A percentile compares a stretch with the other conserved stretches of the same genome.
Evolutionary conservation across 805 yeast genomes (phyloP).

Genomic region (Saturnispora mendoncae): DNA sequence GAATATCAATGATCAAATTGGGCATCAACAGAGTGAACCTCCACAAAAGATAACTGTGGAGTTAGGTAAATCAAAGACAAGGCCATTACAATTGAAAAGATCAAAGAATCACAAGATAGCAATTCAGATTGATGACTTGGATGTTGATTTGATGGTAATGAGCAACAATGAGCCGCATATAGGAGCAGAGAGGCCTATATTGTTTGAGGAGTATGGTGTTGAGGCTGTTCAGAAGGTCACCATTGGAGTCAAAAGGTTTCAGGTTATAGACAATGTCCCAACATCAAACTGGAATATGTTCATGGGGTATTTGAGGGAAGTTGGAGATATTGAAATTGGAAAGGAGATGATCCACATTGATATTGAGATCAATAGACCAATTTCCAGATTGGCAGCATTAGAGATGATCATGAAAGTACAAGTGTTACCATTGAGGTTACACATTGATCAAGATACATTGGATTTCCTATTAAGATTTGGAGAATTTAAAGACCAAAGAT

Average conservation of each 20-base stretch:
- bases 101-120: slow-evolving; percentile 53
- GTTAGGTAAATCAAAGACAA: slow-evolving; percentile 25
- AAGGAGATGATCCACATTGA: slow-evolving; percentile 50
- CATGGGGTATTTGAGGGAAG: slow-evolving; percentile 56
- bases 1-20: slow-evolving; percentile 10
- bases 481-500: slow-evolving; percentile 67
- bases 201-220: slow-evolving; percentile 25
- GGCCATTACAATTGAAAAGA: slow-evolving; percentile 52
- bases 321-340: slow-evolving; percentile 63
- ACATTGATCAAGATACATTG: slow-evolving; percentile 88
- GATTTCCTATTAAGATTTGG: slow-evolving; percentile 76
- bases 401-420: slow-evolving; percentile 50
- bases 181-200: slow-evolving; percentile 17
- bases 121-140: slow-evolving; percentile 47
- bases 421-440: slow-evolving; percentile 68
- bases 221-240: slow-evolving; percentile 43
- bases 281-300: slow-evolving; percentile 89
- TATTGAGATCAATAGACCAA: slow-evolving; percentile 57
- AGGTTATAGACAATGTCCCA: slow-evolving; percentile 67
- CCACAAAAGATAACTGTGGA: slow-evolving; percentile 17
- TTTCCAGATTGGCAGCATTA: slow-evolving; percentile 51
- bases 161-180: slow-evolving; percentile 33
- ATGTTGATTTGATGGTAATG: slow-evolving; percentile 36
- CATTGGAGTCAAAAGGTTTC: slow-evolving; percentile 44
- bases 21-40: too few relatives aligned